phyloP scores from a whole-genome alignment of 108 stramenopile species.

The Cyclotella kingstonii region DNA sequence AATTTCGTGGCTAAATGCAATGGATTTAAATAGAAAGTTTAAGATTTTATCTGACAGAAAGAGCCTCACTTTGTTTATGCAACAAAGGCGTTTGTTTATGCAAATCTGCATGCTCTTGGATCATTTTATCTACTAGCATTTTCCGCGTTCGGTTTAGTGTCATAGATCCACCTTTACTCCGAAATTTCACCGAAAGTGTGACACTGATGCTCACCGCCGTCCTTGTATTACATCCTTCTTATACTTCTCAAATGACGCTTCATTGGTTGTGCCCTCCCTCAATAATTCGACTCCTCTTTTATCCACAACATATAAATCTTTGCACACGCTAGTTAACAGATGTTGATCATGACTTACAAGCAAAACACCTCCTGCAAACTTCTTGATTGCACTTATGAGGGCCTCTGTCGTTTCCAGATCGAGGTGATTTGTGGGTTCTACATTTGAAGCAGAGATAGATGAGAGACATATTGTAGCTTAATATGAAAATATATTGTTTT shows the following conservation, averaged over 20 bases:
- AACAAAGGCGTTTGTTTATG: too few relatives aligned
- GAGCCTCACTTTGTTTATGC: too few relatives aligned
- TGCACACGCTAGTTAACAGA: conserved; percentile 77
- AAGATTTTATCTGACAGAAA: too few relatives aligned
- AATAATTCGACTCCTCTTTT: conserved; percentile 54
- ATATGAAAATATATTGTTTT: neutral
- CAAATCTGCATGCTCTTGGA: too few relatives aligned
- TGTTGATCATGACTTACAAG: conserved; percentile 89
- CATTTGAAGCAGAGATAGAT: neutral
- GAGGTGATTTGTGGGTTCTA: conserved; percentile 50
- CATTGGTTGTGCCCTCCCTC: conserved; percentile 51
- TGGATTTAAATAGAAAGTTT: neutral
- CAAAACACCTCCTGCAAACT: conserved; percentile 79
- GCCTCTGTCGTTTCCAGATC: conserved; percentile 77
- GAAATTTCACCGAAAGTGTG: too few relatives aligned
- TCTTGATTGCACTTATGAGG: conserved; percentile 71
- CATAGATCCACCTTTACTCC: too few relatives aligned
- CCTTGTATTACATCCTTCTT: conserved; percentile 66
- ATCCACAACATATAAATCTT: conserved; percentile 81
- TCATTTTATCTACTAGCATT: too few relatives aligned
- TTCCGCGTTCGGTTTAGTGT: too few relatives aligned
- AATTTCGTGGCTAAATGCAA: conserved; percentile 15
- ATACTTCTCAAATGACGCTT: conserved; percentile 77
- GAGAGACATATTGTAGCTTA: conserved; percentile 11
- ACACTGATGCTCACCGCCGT: conserved; percentile 21